Evolutionary conservation across 108 stramenopile genomes (phyloP), one percentile per base, ranked within the genome.

Genomic region (Cyclostephanos invisitatus): DNA sequence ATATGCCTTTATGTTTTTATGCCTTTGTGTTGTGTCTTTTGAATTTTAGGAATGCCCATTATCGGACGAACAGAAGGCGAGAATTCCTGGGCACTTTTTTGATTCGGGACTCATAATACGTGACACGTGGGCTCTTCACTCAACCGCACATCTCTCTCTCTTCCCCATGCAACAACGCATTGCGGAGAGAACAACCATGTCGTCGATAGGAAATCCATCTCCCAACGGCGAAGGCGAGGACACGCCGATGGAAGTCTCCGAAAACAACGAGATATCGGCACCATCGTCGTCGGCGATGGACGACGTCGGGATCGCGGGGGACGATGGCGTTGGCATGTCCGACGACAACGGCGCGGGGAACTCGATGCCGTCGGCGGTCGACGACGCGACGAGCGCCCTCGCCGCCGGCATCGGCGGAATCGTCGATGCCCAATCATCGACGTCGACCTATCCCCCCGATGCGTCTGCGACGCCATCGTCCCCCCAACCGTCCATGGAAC

Each of bases 401-500:
- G 40, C 40, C 40, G 12, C 12, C 44, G 44, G 17, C 37, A 63
- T 20, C 49, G 32, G 38, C 22, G 14, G 25, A 47, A 64, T 40
- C 64, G 15, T n/a, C 20, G 47, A 24, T 25, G 17, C 27, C 68
- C 54, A 62, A 22, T 56, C 62, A 46, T 36, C 62, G 50, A 36
- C 65, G 9, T 35, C 56, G 22, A 69, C 56, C 42, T 59, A 75
- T 25, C 74, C 67, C 24, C 67, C 74, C 50, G 67, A 75, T 24
- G 74, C 77, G 27, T 67, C 77, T 18, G 67, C 70, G 58, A 72
- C 71, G 0, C 77, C 66, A 6, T 44, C 54, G 14, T 35, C 71
- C 20, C 49, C 77, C 51, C 71, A 72, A 47, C 77, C 71, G 22
- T 60, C 67, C 60, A 67, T 78, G 70, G 86, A 88, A 67, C 82